Evolutionary conservation across 1,284 basidiomycete genomes (phyloP).

Genomic region (Rhodotorula sp.): DNA sequence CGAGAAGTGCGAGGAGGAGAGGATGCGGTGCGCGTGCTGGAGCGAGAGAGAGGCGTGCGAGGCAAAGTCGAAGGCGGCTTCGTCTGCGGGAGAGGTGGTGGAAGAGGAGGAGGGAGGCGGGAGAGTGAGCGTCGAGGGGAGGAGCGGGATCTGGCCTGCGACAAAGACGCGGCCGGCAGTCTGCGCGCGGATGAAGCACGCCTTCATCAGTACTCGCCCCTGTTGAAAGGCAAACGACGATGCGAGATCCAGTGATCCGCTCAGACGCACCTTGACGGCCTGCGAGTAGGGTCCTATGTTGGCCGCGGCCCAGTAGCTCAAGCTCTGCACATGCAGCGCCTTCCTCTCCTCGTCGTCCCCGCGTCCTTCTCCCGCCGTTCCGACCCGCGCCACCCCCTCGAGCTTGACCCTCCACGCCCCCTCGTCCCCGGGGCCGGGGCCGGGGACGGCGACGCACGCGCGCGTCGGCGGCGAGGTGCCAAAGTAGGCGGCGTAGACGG

Average conservation of each 20-base stretch:
- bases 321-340: conserved; percentile 86
- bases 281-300: conserved; percentile 99
- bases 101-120: conserved; percentile 57
- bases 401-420: conserved; percentile 60
- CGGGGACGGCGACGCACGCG: conserved; percentile 75
- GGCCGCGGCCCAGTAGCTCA: conserved; percentile 98
- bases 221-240: too few relatives aligned
- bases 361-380: conserved; percentile 33
- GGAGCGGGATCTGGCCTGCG: conserved; percentile 92
- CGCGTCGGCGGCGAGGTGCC: conserved; percentile 88
- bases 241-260: not conserved
- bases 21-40: conserved; percentile 31
- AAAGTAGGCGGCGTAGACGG: conserved; percentile 76
- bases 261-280: conserved; percentile 60
- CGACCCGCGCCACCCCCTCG: conserved; percentile 68
- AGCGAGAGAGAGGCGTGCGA: conserved; percentile 23
- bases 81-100: conserved; percentile 43
- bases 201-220: too few relatives aligned
- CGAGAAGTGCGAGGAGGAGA: not conserved
- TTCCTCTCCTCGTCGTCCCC: conserved; percentile 55
- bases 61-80: conserved; percentile 45
- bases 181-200: conserved; percentile 52
- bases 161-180: conserved; percentile 73
- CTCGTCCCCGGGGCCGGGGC: too few relatives aligned
- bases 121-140: conserved; percentile 71